phyloP scores from a whole-genome alignment of 805 yeast species.

The Myxozyma mucilagina region DNA sequence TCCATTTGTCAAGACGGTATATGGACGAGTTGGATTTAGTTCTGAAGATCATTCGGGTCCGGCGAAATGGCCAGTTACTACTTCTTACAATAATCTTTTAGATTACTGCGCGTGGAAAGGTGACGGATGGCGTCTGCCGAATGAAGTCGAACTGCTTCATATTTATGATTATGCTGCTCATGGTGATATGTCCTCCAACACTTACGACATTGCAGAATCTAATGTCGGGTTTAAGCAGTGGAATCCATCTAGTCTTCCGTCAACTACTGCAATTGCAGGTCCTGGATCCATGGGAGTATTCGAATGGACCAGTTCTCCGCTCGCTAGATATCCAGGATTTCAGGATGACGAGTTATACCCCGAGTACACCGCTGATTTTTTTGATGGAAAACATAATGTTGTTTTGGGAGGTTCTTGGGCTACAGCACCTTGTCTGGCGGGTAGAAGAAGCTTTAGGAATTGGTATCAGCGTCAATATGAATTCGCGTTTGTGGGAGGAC shows the following conservation, averaged over 20 bases:
- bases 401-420: conserved; percentile 36
- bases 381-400: conserved; percentile 34
- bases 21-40: conserved; percentile 15
- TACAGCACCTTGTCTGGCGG: conserved; percentile 28
- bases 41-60: conserved; percentile 6
- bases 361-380: conserved; percentile 33
- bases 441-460: conserved; percentile 31
- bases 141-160: conserved; percentile 27
- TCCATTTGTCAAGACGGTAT: conserved; percentile 28
- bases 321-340: conserved; percentile 23
- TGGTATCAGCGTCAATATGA: conserved; percentile 33
- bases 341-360: conserved; percentile 27
- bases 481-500: conserved; percentile 33
- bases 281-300: conserved; percentile 32
- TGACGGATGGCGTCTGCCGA: conserved; percentile 31
- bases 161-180: conserved; percentile 25
- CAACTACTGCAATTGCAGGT: conserved; percentile 11
- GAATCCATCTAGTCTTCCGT: conserved; percentile 24
- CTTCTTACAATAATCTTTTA: conserved; percentile 29
- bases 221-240: conserved; percentile 32
- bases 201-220: conserved; percentile 13
- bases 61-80: conserved; percentile 30
- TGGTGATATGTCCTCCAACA: background rate
- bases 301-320: conserved; percentile 33
- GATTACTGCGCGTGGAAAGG: conserved; percentile 20